Evolutionary conservation across 2,329 filamentous ascomycete species (phyloP), one percentile per base, ranked within the genome.

Genomic region (Apiospora hydei): DNA sequence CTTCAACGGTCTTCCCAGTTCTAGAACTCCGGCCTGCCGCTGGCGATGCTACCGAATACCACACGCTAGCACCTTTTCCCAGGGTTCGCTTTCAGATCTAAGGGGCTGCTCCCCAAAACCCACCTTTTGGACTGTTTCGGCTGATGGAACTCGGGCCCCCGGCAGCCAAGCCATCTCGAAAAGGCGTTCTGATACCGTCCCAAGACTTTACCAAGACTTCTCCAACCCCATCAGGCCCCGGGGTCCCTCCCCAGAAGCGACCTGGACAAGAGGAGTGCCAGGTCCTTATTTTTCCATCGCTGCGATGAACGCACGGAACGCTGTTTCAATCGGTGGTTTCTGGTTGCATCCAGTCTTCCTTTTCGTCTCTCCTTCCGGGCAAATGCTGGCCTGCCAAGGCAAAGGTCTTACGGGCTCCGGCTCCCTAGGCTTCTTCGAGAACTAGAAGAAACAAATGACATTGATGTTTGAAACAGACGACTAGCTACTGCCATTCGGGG

Each of bases 161-260:
- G 57, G 34, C 34, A 43, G 69, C 69, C 69, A 70, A 70, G 69
- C 51, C 49, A 61, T 64, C 51, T 46, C 53, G 57, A 38, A 46
- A 64, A 47, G 34, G 43, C 46, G 18, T 70, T 49, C 69, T 66
- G 57, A 70, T 64, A 64, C 57, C 34, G 34, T 64, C 43, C 53
- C 69, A 70, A 70, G 69, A 49, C 69, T 70, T 70, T 70, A 64
- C 69, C 57, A 64, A 64, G 57, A 64, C 57, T 64, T 64, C 34
- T 41, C 57, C 57, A 64, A 64, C 34, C 53, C 53, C 53, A 38
- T 38, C 16, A 18, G 53, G 53, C 30, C 53, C 53, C 53, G 34
- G 14, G 30, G 53, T 30, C 16, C 16, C 53, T 21, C 16, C 53
- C 53, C 53, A 61, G 53, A 61, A 61, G 53, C 16, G 53, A 38